These are phyloP conservation scores for Talaromyces funiculosus DNA, from an alignment of 2,329 filamentous ascomycete species.

Conservation along the genomic window DNA sequence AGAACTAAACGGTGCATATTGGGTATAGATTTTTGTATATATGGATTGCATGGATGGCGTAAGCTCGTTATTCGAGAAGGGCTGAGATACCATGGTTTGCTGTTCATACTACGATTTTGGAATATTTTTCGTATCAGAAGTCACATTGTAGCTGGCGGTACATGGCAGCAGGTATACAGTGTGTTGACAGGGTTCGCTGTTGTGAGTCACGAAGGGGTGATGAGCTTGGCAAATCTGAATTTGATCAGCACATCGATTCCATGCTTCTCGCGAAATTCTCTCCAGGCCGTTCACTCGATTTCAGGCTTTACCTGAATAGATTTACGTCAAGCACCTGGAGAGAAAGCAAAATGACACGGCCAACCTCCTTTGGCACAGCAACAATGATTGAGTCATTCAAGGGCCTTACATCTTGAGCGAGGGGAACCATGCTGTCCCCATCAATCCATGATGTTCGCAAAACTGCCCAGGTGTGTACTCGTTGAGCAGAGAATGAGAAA, in stretches of 20 bases:
- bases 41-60: conserved; percentile 4
- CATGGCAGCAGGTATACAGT: no score
- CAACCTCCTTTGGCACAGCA: neutral
- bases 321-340: no score
- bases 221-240: no score
- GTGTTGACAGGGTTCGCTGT: no score
- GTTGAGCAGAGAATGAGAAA: no score
- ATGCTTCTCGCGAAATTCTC: neutral
- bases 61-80: neutral
- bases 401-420: no score
- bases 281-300: neutral
- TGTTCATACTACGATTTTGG: neutral
- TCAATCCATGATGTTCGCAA: no score
- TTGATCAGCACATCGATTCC: no score
- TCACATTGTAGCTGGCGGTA: neutral
- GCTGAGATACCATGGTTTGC: neutral
- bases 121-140: neutral
- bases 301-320: neutral
- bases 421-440: no score
- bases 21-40: neutral
- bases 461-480: no score
- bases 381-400: neutral
- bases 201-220: no score
- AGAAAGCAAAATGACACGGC: neutral
- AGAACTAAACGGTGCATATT: neutral